Conservation (phyloP, 345 rosid genomes). For the Dipteronia sinensis region DNA sequence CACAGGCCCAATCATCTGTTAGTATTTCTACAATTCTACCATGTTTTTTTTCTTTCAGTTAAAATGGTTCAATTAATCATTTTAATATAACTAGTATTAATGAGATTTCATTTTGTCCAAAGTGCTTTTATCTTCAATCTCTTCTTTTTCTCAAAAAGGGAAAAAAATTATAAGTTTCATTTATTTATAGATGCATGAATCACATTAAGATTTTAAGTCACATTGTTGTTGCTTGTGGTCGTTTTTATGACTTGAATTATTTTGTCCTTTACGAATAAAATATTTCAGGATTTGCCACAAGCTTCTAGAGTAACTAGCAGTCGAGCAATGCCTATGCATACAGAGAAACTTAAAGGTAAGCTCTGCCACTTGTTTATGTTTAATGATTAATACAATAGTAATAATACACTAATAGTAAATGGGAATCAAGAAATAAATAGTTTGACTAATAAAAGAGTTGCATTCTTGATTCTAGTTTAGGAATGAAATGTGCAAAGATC, state of each 20-base stretch:
- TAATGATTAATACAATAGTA: neutral
- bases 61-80: neutral
- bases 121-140: neutral
- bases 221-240: neutral
- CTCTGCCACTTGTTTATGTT: neutral
- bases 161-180: neutral
- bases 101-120: neutral
- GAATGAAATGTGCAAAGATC: neutral
- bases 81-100: neutral
- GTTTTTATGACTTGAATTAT: conserved; percentile 1
- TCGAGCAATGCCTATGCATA: conserved; percentile 27
- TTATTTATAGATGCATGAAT: neutral
- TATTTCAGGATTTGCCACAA: conserved; percentile 35
- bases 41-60: neutral
- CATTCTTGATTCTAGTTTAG: neutral
- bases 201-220: neutral
- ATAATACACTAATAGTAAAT: neutral
- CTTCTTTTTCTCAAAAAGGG: neutral
- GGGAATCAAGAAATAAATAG: neutral
- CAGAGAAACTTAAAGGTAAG: conserved; percentile 39
- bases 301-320: conserved; percentile 32
- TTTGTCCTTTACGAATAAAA: conserved; percentile 6
- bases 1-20: conserved; percentile 24
- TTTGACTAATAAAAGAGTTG: neutral
- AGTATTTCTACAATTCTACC: conserved; percentile 14